Evolutionary conservation across 176 grass and related monocot genomes (phyloP).

Genomic region (Panicum miliaceum): DNA sequence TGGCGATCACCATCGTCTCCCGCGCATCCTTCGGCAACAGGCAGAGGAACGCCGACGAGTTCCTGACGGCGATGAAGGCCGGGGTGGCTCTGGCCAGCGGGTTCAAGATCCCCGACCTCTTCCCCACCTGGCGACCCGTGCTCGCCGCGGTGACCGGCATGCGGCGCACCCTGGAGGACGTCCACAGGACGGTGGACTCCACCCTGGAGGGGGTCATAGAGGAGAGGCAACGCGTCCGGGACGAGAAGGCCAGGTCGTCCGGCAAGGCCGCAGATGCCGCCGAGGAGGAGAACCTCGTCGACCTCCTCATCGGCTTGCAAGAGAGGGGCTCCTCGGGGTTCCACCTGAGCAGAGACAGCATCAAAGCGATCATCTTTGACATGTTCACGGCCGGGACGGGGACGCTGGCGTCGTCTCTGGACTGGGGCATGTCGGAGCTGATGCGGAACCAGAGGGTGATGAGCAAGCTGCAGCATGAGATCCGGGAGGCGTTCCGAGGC

Average conservation of each 20-base stretch:
- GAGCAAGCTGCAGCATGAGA: conserved; percentile 46
- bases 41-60: not conserved
- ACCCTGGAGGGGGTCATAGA: conserved; percentile 9
- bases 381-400: conserved; percentile 46
- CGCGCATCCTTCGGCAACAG: conserved; percentile 2
- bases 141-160: conserved; percentile 19
- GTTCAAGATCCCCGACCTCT: conserved; percentile 28
- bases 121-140: not conserved
- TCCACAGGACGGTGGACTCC: conserved; percentile 14
- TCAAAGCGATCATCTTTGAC: conserved; percentile 50
- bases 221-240: not conserved
- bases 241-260: not conserved
- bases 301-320: conserved; percentile 41
- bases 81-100: not conserved
- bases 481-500: conserved; percentile 4
- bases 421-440: conserved; percentile 63
- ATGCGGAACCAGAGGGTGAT: conserved; percentile 34
- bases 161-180: not conserved
- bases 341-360: conserved; percentile 9
- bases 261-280: not conserved
- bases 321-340: conserved; percentile 16
- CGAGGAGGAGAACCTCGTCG: conserved; percentile 31
- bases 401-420: conserved; percentile 13
- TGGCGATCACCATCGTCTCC: conserved; percentile 29
- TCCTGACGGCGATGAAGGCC: not conserved